phyloP scores from a whole-genome alignment of 345 rosid species.

The Syzygium oleosum region DNA sequence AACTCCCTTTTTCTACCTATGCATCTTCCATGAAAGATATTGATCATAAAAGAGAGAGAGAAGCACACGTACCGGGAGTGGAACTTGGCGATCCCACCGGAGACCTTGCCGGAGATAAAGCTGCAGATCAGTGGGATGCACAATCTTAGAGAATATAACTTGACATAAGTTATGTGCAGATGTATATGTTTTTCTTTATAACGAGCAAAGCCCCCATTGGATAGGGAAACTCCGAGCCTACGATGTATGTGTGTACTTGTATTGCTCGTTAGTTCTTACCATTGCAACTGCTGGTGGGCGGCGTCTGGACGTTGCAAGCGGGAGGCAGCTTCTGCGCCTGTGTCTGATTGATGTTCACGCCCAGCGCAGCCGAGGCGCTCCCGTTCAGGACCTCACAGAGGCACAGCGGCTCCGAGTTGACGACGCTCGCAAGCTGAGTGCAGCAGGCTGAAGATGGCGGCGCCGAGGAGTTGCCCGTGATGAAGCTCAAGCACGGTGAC shows the following conservation, averaged over 20 bases:
- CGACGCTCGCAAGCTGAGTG: slow-evolving; percentile 11
- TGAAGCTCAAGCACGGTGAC: slow-evolving; percentile 15
- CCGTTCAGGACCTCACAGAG: slow-evolving; percentile 17
- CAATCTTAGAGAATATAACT: neutral
- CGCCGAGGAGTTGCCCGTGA: slow-evolving; percentile 13
- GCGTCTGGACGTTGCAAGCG: slow-evolving; percentile 19
- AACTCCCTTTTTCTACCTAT: neutral
- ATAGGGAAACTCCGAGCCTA: neutral
- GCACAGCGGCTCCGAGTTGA: slow-evolving; percentile 16
- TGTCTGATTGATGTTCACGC: slow-evolving; percentile 19
- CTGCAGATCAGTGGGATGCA: neutral
- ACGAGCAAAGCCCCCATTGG: neutral
- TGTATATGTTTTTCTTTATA: neutral
- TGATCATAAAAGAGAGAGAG: neutral
- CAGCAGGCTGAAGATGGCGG: slow-evolving; percentile 25
- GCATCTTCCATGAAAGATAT: neutral
- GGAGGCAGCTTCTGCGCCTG: slow-evolving; percentile 21
- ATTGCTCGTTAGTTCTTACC: slow-evolving; percentile 1
- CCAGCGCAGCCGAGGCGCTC: slow-evolving; percentile 11
- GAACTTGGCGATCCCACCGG: neutral
- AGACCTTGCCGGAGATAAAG: neutral
- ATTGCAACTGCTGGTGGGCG: slow-evolving; percentile 11
- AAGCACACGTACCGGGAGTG: neutral
- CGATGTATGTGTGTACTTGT: neutral
- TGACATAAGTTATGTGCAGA: neutral